Evolutionary conservation across 495 filamentous ascomycete genomes (phyloP), one percentile per base, ranked within the genome.

Genomic region (Penicillium coprophilum): DNA sequence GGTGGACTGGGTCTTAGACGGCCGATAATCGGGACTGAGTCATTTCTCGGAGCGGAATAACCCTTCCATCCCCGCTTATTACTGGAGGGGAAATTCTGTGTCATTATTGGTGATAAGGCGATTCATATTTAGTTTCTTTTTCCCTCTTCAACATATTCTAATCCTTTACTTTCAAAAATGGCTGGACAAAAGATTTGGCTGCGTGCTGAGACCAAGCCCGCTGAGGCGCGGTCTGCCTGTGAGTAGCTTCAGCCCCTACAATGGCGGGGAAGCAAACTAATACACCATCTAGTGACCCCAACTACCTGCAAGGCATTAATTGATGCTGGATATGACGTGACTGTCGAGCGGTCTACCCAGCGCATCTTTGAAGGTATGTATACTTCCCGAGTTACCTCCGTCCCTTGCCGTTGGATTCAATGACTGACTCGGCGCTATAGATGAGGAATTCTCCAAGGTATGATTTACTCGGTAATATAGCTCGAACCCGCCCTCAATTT

Each of bases 251-350:
- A 55, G 53, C 24, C 34, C 62, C 57, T 46, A 17, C 52, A 53
- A 46, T 45, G 41, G 40, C 24, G 46, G 46, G 47, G 45, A 46
- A 21, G 52, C 46, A 23, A 55, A 44, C 44, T 54, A 44, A 54
- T 20, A 19, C 28, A 53, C 19, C 30, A 46, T 39, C 41, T 20
- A 79, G 76, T 79, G 61, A 89, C 86, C 15, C 87, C 87, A 3
- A 80, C 85, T 27, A 94, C 89, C 23, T 77, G 87, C 53, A 89
- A 90, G 73, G 82, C 84, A 47, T 83, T 97, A 50, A 77, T 96
- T 45, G 82, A 90, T 66, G 87, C 90, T 24, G 94, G 89, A 56
- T 97, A 96, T 68, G 77, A 81, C 4, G 85, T 97, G 65, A 84
- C 88, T 36, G 84, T 97, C 19, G 93, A 97, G 78, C 81, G 85